Evolutionary conservation across 768 basidiomycete species (phyloP).

Genomic region (Leccinum imitatum): DNA sequence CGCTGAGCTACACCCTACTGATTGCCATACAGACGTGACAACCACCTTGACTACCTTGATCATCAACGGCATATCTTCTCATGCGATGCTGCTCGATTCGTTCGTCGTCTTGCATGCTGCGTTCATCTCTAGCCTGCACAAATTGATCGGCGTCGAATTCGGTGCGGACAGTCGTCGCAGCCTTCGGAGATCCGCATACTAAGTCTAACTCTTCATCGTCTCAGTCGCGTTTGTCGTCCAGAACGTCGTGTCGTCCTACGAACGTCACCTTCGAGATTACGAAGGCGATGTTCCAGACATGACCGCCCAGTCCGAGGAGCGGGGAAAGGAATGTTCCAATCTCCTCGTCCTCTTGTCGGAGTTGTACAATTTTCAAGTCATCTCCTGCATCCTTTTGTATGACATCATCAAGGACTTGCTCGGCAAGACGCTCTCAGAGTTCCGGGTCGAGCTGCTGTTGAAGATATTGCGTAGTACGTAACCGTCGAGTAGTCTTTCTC

Average conservation of each 20-base stretch:
- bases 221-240: conserved; percentile 85
- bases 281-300: conserved; percentile 12
- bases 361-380: conserved; percentile 94
- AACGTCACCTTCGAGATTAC: conserved; percentile 48
- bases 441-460: conserved; percentile 82
- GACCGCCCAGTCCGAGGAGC: conserved; percentile 33
- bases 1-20: conserved; percentile 4
- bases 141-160: conserved; percentile 83
- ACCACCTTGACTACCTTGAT: conserved; percentile 74
- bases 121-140: conserved; percentile 78
- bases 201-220: background rate
- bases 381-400: conserved; percentile 86
- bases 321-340: conserved; percentile 89
- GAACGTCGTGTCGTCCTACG: conserved; percentile 64
- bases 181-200: background rate
- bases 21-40: conserved; percentile 64
- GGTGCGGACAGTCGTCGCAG: conserved; percentile 48
- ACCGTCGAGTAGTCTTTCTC: background rate
- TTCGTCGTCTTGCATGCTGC: conserved; percentile 89
- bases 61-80: conserved; percentile 75
- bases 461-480: conserved; percentile 78
- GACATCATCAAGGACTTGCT: conserved; percentile 83
- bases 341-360: conserved; percentile 85
- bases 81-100: conserved; percentile 81
- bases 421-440: conserved; percentile 62